Evolutionary conservation across 192 early-diverging fungal species (phyloP).

Genomic region (Linnemannia schmuckeri): DNA sequence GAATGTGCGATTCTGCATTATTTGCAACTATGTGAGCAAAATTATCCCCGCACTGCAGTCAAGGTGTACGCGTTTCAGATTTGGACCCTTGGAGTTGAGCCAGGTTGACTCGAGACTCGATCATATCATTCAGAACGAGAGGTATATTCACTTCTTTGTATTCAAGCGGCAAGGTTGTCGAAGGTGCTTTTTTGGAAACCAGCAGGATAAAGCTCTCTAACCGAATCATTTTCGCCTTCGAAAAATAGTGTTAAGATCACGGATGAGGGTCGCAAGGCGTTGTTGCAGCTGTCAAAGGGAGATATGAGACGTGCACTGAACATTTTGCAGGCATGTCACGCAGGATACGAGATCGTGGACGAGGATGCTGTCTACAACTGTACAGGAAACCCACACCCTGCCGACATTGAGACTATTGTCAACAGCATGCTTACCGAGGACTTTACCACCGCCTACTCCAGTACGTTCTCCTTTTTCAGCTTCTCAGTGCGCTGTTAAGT

Average conservation of each 20-base stretch:
- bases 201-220: background rate
- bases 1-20: constrained; percentile 98
- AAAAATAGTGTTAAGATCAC: constrained; percentile 79
- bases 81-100: constrained; percentile 84
- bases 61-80: constrained; percentile 97
- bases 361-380: constrained; percentile 91
- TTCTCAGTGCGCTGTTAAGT: too few relatives aligned
- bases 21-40: constrained; percentile 98
- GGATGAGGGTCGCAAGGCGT: constrained; percentile 81
- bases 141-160: constrained; percentile 42
- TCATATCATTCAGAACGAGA: constrained; percentile 76
- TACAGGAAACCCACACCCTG: constrained; percentile 91
- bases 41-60: constrained; percentile 98
- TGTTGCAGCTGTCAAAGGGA: constrained; percentile 89
- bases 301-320: constrained; percentile 98
- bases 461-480: constrained; percentile 41
- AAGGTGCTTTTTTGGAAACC: background rate
- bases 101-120: constrained; percentile 87
- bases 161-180: background rate
- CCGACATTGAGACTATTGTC: constrained; percentile 83
- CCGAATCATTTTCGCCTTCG: too few relatives aligned
- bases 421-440: constrained; percentile 90
- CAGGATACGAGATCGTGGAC: constrained; percentile 82
- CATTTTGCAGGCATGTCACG: constrained; percentile 93
- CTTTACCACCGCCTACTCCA: constrained; percentile 80